A percentile compares a stretch with the other conserved stretches of the same genome.
phyloP scores from a whole-genome alignment of 495 filamentous ascomycete genomes.

The Cercophora samala region DNA sequence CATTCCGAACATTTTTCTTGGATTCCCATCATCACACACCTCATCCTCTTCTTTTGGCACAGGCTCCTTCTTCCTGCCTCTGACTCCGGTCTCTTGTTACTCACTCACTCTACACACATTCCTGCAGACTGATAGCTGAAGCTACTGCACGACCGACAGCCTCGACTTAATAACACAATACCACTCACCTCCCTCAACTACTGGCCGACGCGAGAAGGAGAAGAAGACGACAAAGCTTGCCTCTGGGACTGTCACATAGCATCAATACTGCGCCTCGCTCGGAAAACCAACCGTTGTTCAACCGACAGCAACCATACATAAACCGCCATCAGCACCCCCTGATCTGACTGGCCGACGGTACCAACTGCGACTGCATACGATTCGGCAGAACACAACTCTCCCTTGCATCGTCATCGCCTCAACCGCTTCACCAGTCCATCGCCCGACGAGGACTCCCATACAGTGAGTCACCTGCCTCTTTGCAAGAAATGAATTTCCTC shows the following conservation, averaged over 20 bases:
- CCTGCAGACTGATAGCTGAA: slow-evolving; percentile 14
- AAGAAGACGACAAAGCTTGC: neutral
- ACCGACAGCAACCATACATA: slow-evolving; percentile 10
- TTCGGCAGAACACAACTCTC: slow-evolving; percentile 37
- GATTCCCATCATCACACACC: slow-evolving; percentile 32
- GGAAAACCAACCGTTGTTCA: neutral
- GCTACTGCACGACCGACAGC: slow-evolving; percentile 19
- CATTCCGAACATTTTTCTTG: slow-evolving; percentile 27
- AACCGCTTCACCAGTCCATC: slow-evolving; percentile 35
- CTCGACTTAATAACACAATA: neutral
- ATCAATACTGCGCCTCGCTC: slow-evolving; percentile 11
- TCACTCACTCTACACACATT: slow-evolving; percentile 3
- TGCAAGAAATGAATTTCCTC: slow-evolving; percentile 18
- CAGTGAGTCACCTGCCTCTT: slow-evolving; percentile 43
- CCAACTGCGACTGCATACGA: slow-evolving; percentile 25
- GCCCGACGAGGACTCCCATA: slow-evolving; percentile 31
- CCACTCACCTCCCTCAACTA: slow-evolving; percentile 5
- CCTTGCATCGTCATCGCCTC: slow-evolving; percentile 29
- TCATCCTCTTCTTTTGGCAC: slow-evolving; percentile 21
- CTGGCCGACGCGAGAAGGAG: neutral
- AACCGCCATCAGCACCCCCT: slow-evolving; percentile 25
- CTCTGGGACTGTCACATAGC: neutral
- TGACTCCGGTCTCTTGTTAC: slow-evolving; percentile 9
- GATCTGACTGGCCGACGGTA: slow-evolving; percentile 24
- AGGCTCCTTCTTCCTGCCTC: slow-evolving; percentile 11